Conservation (phyloP, 108 stramenopile genomes). For the Parietichytrium sp. region DNA sequence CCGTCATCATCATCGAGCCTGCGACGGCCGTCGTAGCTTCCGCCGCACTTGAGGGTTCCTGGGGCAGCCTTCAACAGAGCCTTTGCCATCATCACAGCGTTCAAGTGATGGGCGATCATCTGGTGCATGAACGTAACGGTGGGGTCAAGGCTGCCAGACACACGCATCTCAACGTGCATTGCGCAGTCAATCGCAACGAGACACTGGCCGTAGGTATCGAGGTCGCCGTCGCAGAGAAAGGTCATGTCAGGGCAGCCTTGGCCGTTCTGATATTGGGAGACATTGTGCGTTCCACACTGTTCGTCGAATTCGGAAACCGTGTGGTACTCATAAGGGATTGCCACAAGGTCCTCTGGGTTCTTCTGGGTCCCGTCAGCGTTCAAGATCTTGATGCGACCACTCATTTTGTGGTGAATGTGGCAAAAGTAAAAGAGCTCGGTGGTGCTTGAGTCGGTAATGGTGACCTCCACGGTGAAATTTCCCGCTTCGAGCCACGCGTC, state of each 20-base stretch:
- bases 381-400: conserved; percentile 71
- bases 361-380: conserved; percentile 53
- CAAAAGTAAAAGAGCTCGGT: conserved; percentile 87
- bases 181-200: conserved; percentile 57
- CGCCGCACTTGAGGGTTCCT: conserved; percentile 33
- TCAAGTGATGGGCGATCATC: conserved; percentile 89
- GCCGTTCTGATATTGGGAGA: conserved; percentile 44
- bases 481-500: conserved; percentile 68
- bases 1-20: conserved; percentile 20
- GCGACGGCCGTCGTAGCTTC: conserved; percentile 22
- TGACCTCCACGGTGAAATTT: conserved; percentile 64
- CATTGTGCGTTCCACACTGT: conserved; percentile 67
- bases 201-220: conserved; percentile 52
- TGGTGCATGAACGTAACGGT: conserved; percentile 65
- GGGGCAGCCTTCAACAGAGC: conserved; percentile 56
- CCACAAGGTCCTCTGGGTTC: conserved; percentile 47
- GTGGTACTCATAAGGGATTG: conserved; percentile 62
- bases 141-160: conserved; percentile 37
- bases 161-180: conserved; percentile 54
- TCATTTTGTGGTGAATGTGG: conserved; percentile 75
- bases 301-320: conserved; percentile 55
- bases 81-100: conserved; percentile 89
- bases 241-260: conserved; percentile 47
- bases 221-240: conserved; percentile 49
- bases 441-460: conserved; percentile 53